Base-by-base conservation (phyloP, 129 eudicot species). In the Glebionis coronaria region DNA sequence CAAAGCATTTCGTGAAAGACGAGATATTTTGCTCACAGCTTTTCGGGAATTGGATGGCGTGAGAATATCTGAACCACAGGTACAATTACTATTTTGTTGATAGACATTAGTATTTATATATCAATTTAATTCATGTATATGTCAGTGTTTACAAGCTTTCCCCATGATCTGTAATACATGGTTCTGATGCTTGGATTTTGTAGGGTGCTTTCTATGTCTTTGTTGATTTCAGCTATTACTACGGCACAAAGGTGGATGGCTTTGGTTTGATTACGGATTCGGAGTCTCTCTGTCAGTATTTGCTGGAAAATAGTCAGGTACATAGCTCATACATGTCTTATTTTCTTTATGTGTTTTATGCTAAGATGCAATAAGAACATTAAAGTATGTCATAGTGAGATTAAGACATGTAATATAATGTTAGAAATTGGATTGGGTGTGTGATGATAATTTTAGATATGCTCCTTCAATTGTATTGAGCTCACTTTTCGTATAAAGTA, bases 191-290 rank as follows among this genome's bases (percentile, higher is more conserved):
- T 56, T 42, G 5, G 51, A 7, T 12, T 60, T 78, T 78, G 78
- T 85, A 93, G 97, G 98, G 98, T 64, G 98, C 98, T 59, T 92
- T 93, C 74, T 93, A 93, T 73, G 88, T 93, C 13, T 88, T 93
- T 80, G 81, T 93, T 68, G 98, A 93, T 79, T 88, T 93, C 78
- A 93, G 98, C 80, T 76, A 77, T 68, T 93, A 88, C 85, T 88
- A 86, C 46, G 98, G 92, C 19, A 40, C 67, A 0, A 75, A 84
- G 78, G 88, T 81, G 44, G 92, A 93, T 65, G 98, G 83, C 42
- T 93, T 93, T 76, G 98, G 98, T 57, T 55, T 44, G 28, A 81
- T 93, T 68, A 70, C 76, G 61, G 91, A 83, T 73, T 93, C 95
- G 0, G 92, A 93, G 67, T 86, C 98, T 52, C 61, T 88, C 16